Base-by-base conservation (phyloP, 2,329 filamentous ascomycete species). In the Hysterium pulicare region DNA sequence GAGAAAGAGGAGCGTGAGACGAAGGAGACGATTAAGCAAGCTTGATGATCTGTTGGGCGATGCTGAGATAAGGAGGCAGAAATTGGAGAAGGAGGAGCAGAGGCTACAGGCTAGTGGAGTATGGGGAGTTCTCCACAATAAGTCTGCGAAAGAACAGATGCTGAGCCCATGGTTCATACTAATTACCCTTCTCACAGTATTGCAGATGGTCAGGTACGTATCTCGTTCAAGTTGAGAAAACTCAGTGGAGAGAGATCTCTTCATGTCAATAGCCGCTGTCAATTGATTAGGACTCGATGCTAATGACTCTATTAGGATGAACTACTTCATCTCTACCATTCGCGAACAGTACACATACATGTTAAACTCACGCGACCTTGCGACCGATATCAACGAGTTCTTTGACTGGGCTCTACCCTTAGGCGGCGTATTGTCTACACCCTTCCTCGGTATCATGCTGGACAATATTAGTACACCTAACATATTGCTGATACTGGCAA, bases 311-410 rank as follows among this genome's bases (percentile, higher is more conserved):
- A n/a, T 5, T 15, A 37, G 68, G 8, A 94, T 95, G 76, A 95
- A 95, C 70, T 95, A 90, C 71, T 94, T 95, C 62, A 87, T 95
- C 40, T 88, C 90, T 3, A 94, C 90, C 2, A 84, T 95, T 49
- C 78, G 84, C 2, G 77, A 83, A 3, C 90, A 95, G 64, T 94
- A 94, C 67, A 77, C 81, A 36, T 84, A 82, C 56, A 78, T 95
- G 37, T 78, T 95, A 4, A 71, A 71, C 28, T 83, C 82, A 1
- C 68, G 71, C 40, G 66, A 72, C 1, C 70, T 75, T 36, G 87
- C 88, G 1, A 73, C 80, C 13, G 70, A 76, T 41, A 74, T 95
- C 60, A 95, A 94, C 68, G 76, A 84, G 33, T 83, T 90, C 62
- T 95, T 95, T 68, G 89, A 95, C 59, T 69, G 86, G 39, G 81